Conservation (phyloP, 2,329 filamentous ascomycete genomes). For the Calonectria hawksworthii region DNA sequence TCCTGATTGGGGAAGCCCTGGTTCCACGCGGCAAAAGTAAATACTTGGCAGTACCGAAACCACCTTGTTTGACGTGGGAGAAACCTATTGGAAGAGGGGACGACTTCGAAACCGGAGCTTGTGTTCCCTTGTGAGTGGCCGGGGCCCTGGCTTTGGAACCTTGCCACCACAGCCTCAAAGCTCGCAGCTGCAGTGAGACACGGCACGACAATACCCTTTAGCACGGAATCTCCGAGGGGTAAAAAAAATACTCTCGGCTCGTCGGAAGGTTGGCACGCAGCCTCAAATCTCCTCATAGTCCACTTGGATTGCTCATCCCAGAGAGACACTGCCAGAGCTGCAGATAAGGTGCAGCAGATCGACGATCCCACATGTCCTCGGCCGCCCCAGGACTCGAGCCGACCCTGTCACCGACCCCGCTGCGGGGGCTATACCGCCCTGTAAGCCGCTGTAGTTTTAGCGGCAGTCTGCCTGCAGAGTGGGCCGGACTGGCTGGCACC, state of each 20-base stretch:
- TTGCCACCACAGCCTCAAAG: neutral
- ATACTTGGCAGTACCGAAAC: neutral
- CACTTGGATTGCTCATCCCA: neutral
- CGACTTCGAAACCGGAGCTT: constrained; percentile 9
- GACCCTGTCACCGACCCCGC: neutral
- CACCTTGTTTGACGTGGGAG: constrained; percentile 5
- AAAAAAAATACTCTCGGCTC: neutral
- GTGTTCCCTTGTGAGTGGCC: constrained; percentile 1
- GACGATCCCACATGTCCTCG: constrained; percentile 11
- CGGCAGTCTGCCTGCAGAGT: neutral
- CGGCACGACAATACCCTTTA: neutral
- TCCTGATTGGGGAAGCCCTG: neutral
- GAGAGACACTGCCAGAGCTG: neutral
- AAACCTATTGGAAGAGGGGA: constrained; percentile 15
- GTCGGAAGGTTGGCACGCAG: neutral
- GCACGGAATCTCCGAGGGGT: neutral
- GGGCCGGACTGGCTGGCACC: neutral
- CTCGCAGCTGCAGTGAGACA: neutral
- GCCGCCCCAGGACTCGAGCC: neutral
- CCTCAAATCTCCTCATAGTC: neutral
- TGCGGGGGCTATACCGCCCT: constrained; percentile 6
- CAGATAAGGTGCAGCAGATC: constrained; percentile 9
- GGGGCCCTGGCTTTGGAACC: neutral
- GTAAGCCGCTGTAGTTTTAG: constrained; percentile 15
- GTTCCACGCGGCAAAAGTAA: constrained; percentile 4